These are phyloP conservation scores for Leccinum uliginosum DNA, from an alignment of 768 basidiomycete genomes.

Conservation along the genomic window DNA sequence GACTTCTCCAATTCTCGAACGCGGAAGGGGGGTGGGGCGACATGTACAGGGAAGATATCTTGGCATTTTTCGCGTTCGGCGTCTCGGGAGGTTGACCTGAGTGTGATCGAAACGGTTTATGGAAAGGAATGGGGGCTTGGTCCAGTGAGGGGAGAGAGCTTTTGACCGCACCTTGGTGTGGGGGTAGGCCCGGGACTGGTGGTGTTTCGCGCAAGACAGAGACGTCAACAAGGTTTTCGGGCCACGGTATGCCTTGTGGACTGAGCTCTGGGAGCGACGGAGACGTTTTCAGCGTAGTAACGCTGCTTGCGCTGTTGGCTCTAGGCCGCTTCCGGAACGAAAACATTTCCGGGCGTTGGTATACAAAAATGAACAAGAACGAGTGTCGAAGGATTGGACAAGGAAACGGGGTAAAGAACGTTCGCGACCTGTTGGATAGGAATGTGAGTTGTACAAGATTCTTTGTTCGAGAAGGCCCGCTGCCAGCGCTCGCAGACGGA, in stretches of 20 bases:
- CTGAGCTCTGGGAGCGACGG: slow-evolving; percentile 77
- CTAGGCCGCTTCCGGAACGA: slow-evolving; percentile 64
- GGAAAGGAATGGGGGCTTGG: slow-evolving; percentile 64
- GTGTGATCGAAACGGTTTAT: slow-evolving; percentile 68
- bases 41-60: slow-evolving; percentile 73
- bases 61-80: slow-evolving; percentile 32
- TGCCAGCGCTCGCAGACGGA: slow-evolving; percentile 8
- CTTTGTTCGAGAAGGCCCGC: slow-evolving; percentile 17
- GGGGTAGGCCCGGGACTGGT: slow-evolving; percentile 29
- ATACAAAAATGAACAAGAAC: slow-evolving; percentile 21
- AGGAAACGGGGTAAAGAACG: slow-evolving; percentile 25
- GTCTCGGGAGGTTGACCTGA: slow-evolving; percentile 35
- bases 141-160: slow-evolving; percentile 56
- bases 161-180: slow-evolving; percentile 65
- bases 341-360: slow-evolving; percentile 49
- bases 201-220: slow-evolving; percentile 52
- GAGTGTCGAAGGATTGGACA: slow-evolving; percentile 23
- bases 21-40: slow-evolving; percentile 51
- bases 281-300: slow-evolving; percentile 55
- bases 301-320: slow-evolving; percentile 39
- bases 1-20: slow-evolving; percentile 53
- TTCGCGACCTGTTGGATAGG: slow-evolving; percentile 12
- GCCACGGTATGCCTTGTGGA: slow-evolving; percentile 79
- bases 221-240: slow-evolving; percentile 75
- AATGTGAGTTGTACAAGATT: slow-evolving; percentile 13